Evolutionary conservation across 148 eudicot species (phyloP).

Genomic region (Cornus suecica): DNA sequence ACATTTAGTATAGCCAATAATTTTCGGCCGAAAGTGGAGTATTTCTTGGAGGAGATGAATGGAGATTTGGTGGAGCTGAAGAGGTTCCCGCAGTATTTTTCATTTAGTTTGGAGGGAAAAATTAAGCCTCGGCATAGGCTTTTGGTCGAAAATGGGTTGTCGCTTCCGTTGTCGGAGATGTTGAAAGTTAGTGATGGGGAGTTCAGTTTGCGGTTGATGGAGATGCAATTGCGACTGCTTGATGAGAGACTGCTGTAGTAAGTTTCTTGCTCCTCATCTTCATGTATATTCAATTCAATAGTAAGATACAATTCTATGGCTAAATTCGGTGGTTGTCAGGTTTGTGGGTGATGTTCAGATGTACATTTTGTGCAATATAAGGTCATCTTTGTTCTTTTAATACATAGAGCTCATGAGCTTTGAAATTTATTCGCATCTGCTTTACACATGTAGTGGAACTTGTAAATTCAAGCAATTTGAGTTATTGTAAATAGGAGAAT

Average conservation of each 20-base stretch:
- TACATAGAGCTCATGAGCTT: too few species aligned
- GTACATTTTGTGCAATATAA: slow-evolving; percentile 6
- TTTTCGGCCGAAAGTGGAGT: slow-evolving; percentile 67
- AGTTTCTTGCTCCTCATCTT: slow-evolving; percentile 13
- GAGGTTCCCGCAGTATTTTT: slow-evolving; percentile 90
- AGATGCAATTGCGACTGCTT: slow-evolving; percentile 34
- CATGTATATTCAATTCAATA: slow-evolving; percentile 1
- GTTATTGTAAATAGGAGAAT: too few species aligned
- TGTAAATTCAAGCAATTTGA: too few species aligned
- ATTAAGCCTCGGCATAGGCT: slow-evolving; percentile 63
- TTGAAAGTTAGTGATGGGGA: slow-evolving; percentile 75
- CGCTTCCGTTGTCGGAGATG: slow-evolving; percentile 68
- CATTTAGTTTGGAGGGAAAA: slow-evolving; percentile 84
- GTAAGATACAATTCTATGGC: not conserved
- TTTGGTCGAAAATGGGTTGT: slow-evolving; percentile 52
- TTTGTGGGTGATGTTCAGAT: slow-evolving; percentile 8
- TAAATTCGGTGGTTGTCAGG: not conserved
- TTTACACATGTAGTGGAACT: too few species aligned
- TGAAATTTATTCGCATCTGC: too few species aligned
- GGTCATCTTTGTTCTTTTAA: not conserved
- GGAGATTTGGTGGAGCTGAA: slow-evolving; percentile 66
- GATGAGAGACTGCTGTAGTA: slow-evolving; percentile 19
- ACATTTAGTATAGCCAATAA: slow-evolving; percentile 69
- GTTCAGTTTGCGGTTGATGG: slow-evolving; percentile 56
- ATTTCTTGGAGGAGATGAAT: slow-evolving; percentile 71